Evolutionary conservation across 2,329 filamentous ascomycete genomes (phyloP), one percentile per base, ranked within the genome.

Genomic region (Penicillium sp.): DNA sequence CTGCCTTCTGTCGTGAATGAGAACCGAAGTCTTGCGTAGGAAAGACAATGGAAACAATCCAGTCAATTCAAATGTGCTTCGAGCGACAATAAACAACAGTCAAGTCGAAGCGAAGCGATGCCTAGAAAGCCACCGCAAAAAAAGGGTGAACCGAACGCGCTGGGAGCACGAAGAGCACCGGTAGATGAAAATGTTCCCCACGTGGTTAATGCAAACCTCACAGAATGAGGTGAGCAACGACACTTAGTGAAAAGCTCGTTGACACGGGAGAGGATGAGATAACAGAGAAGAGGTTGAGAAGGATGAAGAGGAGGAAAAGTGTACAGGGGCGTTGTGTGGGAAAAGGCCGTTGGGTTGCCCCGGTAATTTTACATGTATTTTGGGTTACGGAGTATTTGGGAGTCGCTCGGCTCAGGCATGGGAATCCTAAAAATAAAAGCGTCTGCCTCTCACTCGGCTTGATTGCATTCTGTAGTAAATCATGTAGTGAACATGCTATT

Each of bases 241-340:
- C 68, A 72, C 73, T 75, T 76, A 75, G 72, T 75, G 70, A 76
- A 76, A 76, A 75, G 73, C 72, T 76, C 73, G 73, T 72, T 70
- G 64, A 55, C 56, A 56, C 47, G 42, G 46, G 48, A 51, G 51
- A 55, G 46, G 53, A 27, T 41, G 43, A 41, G 49, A 51, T 48
- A 47, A 47, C 56, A 54, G 51, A 55, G 58, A 55, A 51, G 55
- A 53, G 57, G 50, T 54, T 48, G 46, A 14, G 45, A 58, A 48
- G 50, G 49, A 53, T 50, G 53, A 49, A 53, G 50, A 53, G 45
- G 40, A 46, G 33, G 42, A 48, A 56, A 55, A 53, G 53, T 40
- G 49, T 52, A 52, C 54, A 52, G 54, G 49, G 50, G 44, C 42
- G 46, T 39, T 46, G 49, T 88, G 89, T 60, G 67, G 89, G 14